Evolutionary conservation across 192 early-diverging fungal species (phyloP).

Genomic region (Podila verticillata): DNA sequence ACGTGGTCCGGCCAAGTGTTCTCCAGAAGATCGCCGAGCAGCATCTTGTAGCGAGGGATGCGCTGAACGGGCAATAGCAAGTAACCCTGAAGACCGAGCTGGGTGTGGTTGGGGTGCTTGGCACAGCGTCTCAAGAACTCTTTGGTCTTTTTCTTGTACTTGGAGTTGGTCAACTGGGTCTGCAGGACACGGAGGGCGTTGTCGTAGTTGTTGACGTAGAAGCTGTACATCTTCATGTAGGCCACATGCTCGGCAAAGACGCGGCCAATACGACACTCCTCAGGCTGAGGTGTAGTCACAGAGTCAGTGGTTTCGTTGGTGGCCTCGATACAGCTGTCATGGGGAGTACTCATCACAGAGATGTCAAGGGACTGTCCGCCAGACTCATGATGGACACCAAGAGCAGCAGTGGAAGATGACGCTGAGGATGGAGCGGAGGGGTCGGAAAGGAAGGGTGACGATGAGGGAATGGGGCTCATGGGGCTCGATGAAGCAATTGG

Average conservation of each 20-base stretch:
- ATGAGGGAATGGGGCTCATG: conserved; percentile 37
- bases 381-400: conserved; percentile 2
- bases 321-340: background rate
- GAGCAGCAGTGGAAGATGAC: conserved; percentile 45
- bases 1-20: conserved; percentile 76
- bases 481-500: conserved; percentile 7
- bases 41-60: conserved; percentile 87
- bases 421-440: conserved; percentile 8
- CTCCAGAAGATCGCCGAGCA: conserved; percentile 77
- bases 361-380: background rate
- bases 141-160: conserved; percentile 52
- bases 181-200: conserved; percentile 68
- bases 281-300: background rate
- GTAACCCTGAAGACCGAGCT: conserved; percentile 86
- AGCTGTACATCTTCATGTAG: conserved; percentile 86
- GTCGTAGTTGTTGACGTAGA: conserved; percentile 88
- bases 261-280: conserved; percentile 64
- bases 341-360: background rate
- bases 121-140: conserved; percentile 56
- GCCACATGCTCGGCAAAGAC: conserved; percentile 77
- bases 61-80: conserved; percentile 91
- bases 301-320: background rate
- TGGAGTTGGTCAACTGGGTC: conserved; percentile 38
- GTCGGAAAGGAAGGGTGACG: conserved; percentile 7
- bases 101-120: conserved; percentile 70